A percentile compares a stretch with the other conserved stretches of the same genome.
phyloP scores from a whole-genome alignment of 164 flowering plant species.

The Nymphaea colorata region DNA sequence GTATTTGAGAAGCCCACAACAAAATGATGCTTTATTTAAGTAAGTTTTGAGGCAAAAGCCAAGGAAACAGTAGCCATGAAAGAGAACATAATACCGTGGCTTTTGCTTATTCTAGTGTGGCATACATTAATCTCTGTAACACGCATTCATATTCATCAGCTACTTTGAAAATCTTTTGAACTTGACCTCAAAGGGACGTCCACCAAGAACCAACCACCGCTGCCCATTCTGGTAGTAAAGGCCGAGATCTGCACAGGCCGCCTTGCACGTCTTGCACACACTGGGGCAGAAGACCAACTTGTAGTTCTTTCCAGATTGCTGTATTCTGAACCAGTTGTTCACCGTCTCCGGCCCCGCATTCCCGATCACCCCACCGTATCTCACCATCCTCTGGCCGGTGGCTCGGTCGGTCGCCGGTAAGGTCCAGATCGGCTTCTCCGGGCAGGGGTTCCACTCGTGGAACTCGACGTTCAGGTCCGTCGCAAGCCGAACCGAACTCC shows the following conservation, averaged over 20 bases:
- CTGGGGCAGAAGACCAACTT: background rate
- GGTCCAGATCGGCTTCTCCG: slow-evolving; percentile 11
- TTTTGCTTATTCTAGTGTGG: too few relatives aligned
- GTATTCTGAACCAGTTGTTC: slow-evolving; percentile 21
- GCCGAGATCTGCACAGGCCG: background rate
- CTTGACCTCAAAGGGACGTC: background rate
- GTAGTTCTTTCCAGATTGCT: slow-evolving; percentile 1
- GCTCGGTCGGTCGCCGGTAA: slow-evolving; percentile 7
- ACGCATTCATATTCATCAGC: too few relatives aligned
- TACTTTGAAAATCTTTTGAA: background rate
- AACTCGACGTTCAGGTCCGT: too few relatives aligned
- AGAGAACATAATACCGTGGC: too few relatives aligned
- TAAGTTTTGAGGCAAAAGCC: too few relatives aligned
- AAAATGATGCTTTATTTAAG: too few relatives aligned
- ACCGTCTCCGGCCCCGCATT: slow-evolving; percentile 18
- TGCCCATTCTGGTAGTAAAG: background rate
- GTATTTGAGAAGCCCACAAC: too few relatives aligned
- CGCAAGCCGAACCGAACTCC: too few relatives aligned
- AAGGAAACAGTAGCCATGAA: too few relatives aligned
- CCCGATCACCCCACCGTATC: slow-evolving; percentile 18
- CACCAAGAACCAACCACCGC: background rate
- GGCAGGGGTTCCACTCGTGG: too few relatives aligned
- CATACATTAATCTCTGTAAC: too few relatives aligned
- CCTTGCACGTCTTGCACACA: background rate
- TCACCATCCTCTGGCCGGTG: slow-evolving; percentile 8